Conservation (phyloP, 208 protist species). For the Leishmania turanica region DNA sequence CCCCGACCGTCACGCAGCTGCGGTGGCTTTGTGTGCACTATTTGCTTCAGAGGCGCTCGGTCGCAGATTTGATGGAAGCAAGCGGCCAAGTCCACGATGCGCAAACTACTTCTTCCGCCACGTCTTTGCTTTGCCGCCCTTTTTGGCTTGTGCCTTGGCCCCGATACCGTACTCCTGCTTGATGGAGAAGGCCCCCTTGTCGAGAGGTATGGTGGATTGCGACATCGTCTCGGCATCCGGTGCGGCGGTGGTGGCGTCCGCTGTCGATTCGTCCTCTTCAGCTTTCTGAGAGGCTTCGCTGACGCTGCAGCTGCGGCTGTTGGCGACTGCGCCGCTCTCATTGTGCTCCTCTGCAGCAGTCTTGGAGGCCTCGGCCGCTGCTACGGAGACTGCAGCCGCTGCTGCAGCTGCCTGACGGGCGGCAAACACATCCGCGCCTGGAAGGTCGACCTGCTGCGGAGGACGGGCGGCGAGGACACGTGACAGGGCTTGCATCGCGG, state of each 20-base stretch:
- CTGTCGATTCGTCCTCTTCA: neutral
- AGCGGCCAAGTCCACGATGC: neutral
- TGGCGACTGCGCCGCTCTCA: neutral
- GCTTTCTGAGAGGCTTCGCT: neutral
- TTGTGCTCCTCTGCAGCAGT: neutral
- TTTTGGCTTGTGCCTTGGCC: constrained; percentile 12
- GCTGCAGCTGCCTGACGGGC: constrained; percentile 22
- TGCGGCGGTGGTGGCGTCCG: neutral
- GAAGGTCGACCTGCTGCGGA: constrained; percentile 48
- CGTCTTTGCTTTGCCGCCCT: constrained; percentile 2
- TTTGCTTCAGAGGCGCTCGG: neutral
- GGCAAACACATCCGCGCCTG: constrained; percentile 51
- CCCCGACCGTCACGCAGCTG: no score
- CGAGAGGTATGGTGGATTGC: constrained; percentile 1
- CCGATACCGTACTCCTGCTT: constrained; percentile 34
- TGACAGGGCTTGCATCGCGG: constrained; percentile 52
- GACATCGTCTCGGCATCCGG: neutral
- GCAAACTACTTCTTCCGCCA: neutral
- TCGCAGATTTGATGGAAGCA: neutral
- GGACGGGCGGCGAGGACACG: constrained; percentile 35
- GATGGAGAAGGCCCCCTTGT: constrained; percentile 28
- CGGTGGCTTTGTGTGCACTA: neutral
- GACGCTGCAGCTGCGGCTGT: constrained; percentile 15
- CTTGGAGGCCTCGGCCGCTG: neutral
- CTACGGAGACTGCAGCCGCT: neutral